phyloP scores from a whole-genome alignment of 306 rosid genomes.

The barrel medic (Medicago truncatula) region DNA sequence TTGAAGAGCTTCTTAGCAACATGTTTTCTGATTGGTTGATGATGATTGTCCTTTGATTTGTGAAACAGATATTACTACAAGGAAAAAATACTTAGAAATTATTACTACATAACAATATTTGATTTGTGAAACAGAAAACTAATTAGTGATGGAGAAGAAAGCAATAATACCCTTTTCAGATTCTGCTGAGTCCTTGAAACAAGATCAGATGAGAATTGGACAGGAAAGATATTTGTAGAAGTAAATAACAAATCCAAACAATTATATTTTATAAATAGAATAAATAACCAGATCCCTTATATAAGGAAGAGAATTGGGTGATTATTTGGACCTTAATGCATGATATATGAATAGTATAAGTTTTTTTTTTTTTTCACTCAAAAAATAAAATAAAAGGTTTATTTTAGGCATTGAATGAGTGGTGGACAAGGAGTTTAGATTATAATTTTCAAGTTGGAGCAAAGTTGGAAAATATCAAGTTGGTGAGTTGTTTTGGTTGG shows the following conservation, averaged over 20 bases:
- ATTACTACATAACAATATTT: too few species aligned
- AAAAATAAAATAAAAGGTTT: background rate
- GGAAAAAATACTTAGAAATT: background rate
- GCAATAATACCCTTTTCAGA: conserved; percentile 45
- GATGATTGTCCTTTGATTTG: conserved; percentile 20
- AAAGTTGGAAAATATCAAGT: conserved; percentile 30
- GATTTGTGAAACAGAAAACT: background rate
- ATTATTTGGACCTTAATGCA: background rate
- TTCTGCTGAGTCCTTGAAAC: background rate
- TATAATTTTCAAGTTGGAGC: background rate
- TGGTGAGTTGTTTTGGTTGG: background rate
- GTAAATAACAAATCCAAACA: conserved; percentile 14
- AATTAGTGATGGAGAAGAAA: conserved; percentile 9
- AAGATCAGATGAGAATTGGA: background rate
- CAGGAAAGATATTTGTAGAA: background rate
- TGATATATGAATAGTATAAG: background rate
- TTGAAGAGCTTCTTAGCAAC: conserved; percentile 89
- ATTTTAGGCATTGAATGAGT: conserved; percentile 17
- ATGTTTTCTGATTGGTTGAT: conserved; percentile 40
- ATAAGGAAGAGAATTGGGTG: conserved; percentile 11
- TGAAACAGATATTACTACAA: background rate
- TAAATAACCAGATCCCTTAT: background rate
- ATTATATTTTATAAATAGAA: background rate
- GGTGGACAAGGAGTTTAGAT: conserved; percentile 42
- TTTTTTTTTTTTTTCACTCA: background rate